Conservation (phyloP, 305 asterid species). For the Lippia alba region DNA sequence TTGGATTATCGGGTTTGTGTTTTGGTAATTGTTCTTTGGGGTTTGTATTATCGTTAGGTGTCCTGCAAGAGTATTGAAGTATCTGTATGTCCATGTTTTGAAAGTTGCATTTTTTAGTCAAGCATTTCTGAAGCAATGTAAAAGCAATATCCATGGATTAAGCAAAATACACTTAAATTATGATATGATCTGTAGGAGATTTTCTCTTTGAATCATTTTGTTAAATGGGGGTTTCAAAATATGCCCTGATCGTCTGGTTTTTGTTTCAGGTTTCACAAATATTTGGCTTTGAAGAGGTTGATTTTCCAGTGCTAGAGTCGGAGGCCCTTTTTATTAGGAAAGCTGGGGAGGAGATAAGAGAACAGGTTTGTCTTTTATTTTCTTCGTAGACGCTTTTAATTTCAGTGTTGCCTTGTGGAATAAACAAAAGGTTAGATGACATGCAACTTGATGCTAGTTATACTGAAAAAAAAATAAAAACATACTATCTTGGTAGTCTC, state of each 20-base stretch:
- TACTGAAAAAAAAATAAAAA: not conserved
- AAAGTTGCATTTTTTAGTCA: not conserved
- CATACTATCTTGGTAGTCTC: not conserved
- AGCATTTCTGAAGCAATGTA: not conserved
- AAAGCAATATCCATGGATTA: too few species aligned
- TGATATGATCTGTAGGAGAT: conserved; percentile 4
- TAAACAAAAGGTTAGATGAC: not conserved
- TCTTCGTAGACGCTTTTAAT: conserved; percentile 2
- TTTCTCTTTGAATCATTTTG: not conserved
- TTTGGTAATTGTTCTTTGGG: conserved; percentile 6
- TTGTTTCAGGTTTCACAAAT: conserved; percentile 64
- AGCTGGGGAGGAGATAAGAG: conserved; percentile 97
- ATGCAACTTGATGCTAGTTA: not conserved
- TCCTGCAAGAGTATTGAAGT: not conserved
- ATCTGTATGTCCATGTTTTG: conserved; percentile 10
- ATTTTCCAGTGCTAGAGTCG: conserved; percentile 93
- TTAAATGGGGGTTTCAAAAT: not conserved
- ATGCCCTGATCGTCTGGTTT: conserved; percentile 17
- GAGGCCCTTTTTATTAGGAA: conserved; percentile 91
- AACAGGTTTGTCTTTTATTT: conserved; percentile 64
- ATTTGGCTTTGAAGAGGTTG: conserved; percentile 93
- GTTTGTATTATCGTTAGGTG: not conserved
- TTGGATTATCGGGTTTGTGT: not conserved
- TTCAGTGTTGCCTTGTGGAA: conserved; percentile 9
- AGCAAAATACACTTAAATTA: too few species aligned